Evolutionary conservation across 805 yeast genomes (phyloP).

Genomic region (Saturnispora bothae): DNA sequence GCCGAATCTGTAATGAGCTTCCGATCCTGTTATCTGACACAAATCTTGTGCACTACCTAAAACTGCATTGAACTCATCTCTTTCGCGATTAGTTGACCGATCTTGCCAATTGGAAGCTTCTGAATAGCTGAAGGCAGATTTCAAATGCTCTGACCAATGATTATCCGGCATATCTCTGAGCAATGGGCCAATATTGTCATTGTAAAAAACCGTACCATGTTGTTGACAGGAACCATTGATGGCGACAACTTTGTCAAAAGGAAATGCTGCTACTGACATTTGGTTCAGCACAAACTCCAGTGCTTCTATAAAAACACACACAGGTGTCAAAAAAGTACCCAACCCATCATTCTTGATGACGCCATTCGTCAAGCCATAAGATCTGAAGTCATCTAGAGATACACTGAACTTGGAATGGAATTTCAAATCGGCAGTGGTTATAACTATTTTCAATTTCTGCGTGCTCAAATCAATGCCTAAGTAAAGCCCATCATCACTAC

Average conservation of each 20-base stretch:
- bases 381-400: no score
- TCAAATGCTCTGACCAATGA: constrained; percentile 34
- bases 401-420: constrained; percentile 44
- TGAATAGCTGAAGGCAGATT: constrained; percentile 45
- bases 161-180: constrained; percentile 31
- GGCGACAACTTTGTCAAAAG: constrained; percentile 49
- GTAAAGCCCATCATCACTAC: constrained; percentile 23
- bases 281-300: constrained; percentile 49
- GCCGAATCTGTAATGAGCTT: constrained; percentile 82
- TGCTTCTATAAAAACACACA: constrained; percentile 85
- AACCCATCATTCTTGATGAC: constrained; percentile 43
- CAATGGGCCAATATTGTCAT: constrained; percentile 33
- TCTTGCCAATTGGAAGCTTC: constrained; percentile 93
- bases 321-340: constrained; percentile 72
- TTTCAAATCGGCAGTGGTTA: constrained; percentile 40
- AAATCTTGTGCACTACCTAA: constrained; percentile 51
- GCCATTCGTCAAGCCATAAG: no score
- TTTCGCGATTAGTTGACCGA: constrained; percentile 70
- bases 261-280: constrained; percentile 43
- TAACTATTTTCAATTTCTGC: constrained; percentile 74
- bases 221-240: constrained; percentile 86
- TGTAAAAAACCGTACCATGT: constrained; percentile 85
- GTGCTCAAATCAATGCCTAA: constrained; percentile 84
- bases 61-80: constrained; percentile 45
- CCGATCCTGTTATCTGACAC: constrained; percentile 69